Evolutionary conservation across 371 early-diverging fungal genomes (phyloP), one percentile per base, ranked within the genome.

Genomic region (Rhizomucor pusillus): DNA sequence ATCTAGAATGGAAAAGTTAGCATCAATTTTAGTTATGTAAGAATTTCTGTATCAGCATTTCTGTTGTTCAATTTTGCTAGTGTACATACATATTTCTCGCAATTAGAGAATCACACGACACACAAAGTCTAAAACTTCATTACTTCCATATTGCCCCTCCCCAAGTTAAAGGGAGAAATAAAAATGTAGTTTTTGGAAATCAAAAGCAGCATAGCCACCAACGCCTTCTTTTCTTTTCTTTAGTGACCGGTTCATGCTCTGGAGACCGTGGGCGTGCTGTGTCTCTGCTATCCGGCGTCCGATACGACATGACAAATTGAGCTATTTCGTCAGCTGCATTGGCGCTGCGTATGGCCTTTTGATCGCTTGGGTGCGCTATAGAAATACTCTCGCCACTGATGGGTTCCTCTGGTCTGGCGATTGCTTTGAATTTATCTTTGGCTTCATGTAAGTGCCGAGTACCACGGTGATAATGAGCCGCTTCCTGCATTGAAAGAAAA

Each of bases 261-360:
- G 29, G 29, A 29, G 29, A 29, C 5, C 5, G 29, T 29, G 29
- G 29, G 7, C 29, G 29, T 29, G 29, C 29, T 3, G 43, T 2
- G 34, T 52, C 43, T 11, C 29, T 29, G n/a, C 20, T 24, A 13
- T 24, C 43, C 1, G 56, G 56, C 23, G 54, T 39, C 43, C 36
- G 39, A 20, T 49, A 48, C 11, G 39, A 48, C 10, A 43, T 29
- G 16, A 48, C 54, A 18, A 54, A 53, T 22, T 43, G 18, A 3
- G 59, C 59, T 3, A 54, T 59, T 13, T 53, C 37, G 3, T 52
- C 50, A 20, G 59, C 59, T 35, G 59, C 59, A 4, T 49, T 25
- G 7, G 59, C 59, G 40, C 49, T 43, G 20, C 44, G 43, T n/a
- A 59, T 34, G 6, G 59, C 59, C 7, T 47, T 20, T 14, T 46